These are phyloP conservation scores for Penicillium sp. DNA, from an alignment of 2,329 filamentous ascomycete genomes.

Conservation along the genomic window DNA sequence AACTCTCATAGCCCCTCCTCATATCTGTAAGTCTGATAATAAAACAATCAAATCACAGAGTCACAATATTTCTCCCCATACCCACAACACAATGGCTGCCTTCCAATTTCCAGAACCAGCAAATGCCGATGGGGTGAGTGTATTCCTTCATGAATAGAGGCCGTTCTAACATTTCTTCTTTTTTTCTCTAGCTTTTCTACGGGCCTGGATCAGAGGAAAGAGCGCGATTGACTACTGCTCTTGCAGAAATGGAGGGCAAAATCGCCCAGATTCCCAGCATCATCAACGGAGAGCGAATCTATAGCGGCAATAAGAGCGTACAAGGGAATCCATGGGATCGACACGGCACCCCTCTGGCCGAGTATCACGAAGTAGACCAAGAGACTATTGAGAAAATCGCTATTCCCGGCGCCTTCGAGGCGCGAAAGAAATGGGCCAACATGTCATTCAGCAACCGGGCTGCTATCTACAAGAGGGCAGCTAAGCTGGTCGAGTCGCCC, in stretches of 20 bases:
- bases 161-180: too few species aligned
- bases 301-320: conserved; percentile 1
- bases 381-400: conserved; percentile 2
- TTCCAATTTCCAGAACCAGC: too few species aligned
- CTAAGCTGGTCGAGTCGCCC: neutral
- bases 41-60: too few species aligned
- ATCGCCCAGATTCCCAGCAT: neutral
- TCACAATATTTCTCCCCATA: too few species aligned
- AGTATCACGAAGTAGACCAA: conserved; percentile 7
- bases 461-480: conserved; percentile 11
- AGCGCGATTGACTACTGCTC: neutral
- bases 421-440: conserved; percentile 7
- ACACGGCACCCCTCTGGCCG: conserved; percentile 5
- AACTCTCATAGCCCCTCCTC: too few species aligned
- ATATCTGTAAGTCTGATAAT: too few species aligned
- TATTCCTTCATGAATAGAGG: too few species aligned
- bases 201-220: neutral
- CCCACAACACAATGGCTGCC: too few species aligned
- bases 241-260: neutral
- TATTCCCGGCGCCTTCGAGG: conserved; percentile 8
- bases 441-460: conserved; percentile 11
- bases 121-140: too few species aligned
- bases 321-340: conserved; percentile 9
- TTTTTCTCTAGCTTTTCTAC: too few species aligned
- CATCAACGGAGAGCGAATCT: conserved; percentile 6